Evolutionary conservation across 2,329 filamentous ascomycete species (phyloP), one percentile per base, ranked within the genome.

Genomic region (Fusarium buxicola): DNA sequence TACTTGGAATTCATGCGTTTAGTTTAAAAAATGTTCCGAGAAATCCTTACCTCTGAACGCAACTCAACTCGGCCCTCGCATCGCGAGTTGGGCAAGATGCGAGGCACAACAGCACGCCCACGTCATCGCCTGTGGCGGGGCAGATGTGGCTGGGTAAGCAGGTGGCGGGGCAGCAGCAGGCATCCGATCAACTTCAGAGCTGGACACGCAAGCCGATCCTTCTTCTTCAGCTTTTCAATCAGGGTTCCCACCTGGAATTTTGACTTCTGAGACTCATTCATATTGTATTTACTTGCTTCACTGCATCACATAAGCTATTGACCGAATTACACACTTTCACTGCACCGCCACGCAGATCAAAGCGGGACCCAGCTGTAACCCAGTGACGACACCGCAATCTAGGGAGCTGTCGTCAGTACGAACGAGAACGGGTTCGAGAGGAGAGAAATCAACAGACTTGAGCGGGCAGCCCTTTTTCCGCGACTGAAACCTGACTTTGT

Each of bases 351-450:
- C 59, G 39, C 32, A 39, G 36, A 41, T 55, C 57, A 67, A 51
- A 56, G 59, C 47, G 57, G 66, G 58, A 67, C 61, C 43, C 31
- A 49, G 44, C 50, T 59, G 49, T 27, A 39, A 45, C 49, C 44
- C 58, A 67, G 68, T 70, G 66, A 70, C 68, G 68, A 70, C 68
- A 71, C 68, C 46, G 63, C 63, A 60, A 51, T 47, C 61, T 45
- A 65, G 40, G 27, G 38, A 61, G 51, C 60, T 64, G 13, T 52
- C 46, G 40, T 18, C 45, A 28, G 36, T 39, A 53, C 45, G 30
- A 63, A 48, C 53, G 31, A 51, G 38, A 49, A 56, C 4, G n/a
- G 63, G 38, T 30, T 58, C 31, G 27, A 25, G n/a, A 53, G 31
- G 47, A 30, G 39, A 34, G 31, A 27, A 13, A 38, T 45, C 40